phyloP scores from a whole-genome alignment of 495 filamentous ascomycete species.

The Hyaloscypha hepaticicola region DNA sequence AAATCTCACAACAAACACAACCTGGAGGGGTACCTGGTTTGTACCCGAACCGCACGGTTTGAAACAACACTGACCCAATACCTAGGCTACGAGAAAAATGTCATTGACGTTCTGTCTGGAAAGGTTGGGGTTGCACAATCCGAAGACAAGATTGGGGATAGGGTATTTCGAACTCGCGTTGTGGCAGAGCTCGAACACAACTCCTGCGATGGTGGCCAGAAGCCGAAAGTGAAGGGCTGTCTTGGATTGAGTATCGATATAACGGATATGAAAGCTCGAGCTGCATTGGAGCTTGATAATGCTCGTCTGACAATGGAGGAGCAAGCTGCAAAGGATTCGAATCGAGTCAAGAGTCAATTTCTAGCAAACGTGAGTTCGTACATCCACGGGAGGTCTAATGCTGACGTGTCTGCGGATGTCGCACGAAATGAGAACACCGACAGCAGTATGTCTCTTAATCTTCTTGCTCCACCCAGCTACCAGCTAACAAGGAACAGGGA shows the following conservation, averaged over 20 bases:
- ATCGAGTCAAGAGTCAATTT: constrained; percentile 64
- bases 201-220: constrained; percentile 39
- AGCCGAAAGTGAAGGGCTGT: constrained; percentile 55
- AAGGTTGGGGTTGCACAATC: constrained; percentile 43
- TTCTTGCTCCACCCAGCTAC: background rate
- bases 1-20: constrained; percentile 3
- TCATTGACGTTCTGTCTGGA: constrained; percentile 56
- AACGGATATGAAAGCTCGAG: constrained; percentile 58
- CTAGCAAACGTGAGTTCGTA: constrained; percentile 46
- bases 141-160: constrained; percentile 40
- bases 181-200: constrained; percentile 51
- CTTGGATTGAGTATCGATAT: constrained; percentile 69
- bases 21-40: constrained; percentile 26
- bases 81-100: constrained; percentile 44
- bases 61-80: constrained; percentile 46
- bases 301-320: constrained; percentile 58
- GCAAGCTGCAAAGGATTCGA: constrained; percentile 64
- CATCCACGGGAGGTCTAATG: background rate
- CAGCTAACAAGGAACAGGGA: constrained; percentile 54
- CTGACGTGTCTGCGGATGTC: constrained; percentile 56
- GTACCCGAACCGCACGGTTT: constrained; percentile 22
- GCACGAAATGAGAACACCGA: constrained; percentile 77
- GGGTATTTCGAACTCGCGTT: constrained; percentile 64
- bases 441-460: constrained; percentile 35
- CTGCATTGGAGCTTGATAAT: constrained; percentile 59